Evolutionary conservation across 164 flowering plant species (phyloP).

Genomic region (Stephania cephalantha): DNA sequence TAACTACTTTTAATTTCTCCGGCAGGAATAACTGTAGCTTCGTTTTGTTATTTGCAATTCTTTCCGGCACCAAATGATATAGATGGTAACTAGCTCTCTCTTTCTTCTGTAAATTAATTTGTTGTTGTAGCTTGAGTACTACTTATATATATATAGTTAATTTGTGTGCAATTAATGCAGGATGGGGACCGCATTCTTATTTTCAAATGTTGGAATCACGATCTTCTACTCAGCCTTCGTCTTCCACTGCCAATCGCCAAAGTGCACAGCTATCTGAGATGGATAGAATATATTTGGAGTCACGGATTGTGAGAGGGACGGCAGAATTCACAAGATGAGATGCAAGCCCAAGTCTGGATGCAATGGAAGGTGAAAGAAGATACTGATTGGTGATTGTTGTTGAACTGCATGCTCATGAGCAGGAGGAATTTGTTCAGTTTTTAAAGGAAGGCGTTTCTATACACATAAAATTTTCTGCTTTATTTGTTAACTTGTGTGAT

Average conservation of each 20-base stretch:
- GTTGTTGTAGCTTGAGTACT: no score
- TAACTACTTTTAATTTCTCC: not conserved
- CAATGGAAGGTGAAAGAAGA: not conserved
- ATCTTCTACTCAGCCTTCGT: not conserved
- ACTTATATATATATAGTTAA: no score
- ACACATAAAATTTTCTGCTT: no score
- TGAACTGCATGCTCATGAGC: no score
- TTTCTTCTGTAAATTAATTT: not conserved
- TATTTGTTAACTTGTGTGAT: no score
- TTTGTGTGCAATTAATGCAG: not conserved
- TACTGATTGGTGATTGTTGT: not conserved
- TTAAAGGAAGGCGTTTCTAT: no score
- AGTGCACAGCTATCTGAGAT: not conserved
- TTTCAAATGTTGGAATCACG: slow-evolving; percentile 2
- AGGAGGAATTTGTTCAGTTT: no score
- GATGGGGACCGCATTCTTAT: slow-evolving; percentile 1
- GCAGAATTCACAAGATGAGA: not conserved
- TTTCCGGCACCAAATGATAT: slow-evolving; percentile 71
- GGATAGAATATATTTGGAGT: not conserved
- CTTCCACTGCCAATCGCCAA: slow-evolving; percentile 1
- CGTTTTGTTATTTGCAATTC: slow-evolving; percentile 80
- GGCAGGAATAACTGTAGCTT: slow-evolving; percentile 54
- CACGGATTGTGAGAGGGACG: not conserved
- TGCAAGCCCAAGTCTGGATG: not conserved
- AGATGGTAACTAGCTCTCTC: slow-evolving; percentile 32